phyloP scores from a whole-genome alignment of 306 rosid species.

The Cajanus cajan region DNA sequence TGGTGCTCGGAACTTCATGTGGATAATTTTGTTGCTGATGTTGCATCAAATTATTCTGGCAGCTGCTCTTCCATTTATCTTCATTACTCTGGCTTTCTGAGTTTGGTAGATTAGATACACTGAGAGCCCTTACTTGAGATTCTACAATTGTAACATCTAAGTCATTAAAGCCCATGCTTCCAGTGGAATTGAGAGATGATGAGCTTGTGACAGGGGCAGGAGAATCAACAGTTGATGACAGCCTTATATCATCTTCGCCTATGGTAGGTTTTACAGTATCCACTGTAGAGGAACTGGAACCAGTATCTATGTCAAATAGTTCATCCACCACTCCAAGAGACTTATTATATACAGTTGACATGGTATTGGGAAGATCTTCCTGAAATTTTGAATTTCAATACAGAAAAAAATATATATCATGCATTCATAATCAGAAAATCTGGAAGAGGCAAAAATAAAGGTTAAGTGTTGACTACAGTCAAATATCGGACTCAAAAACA shows the following conservation, averaged over 20 bases:
- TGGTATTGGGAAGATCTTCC: slow-evolving; percentile 47
- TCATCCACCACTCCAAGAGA: slow-evolving; percentile 40
- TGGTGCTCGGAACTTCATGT: slow-evolving; percentile 41
- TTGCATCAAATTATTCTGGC: slow-evolving; percentile 47
- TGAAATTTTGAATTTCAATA: slow-evolving; percentile 39
- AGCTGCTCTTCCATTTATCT: slow-evolving; percentile 44
- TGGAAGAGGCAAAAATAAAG: neutral
- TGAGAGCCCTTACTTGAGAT: slow-evolving; percentile 51
- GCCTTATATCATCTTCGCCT: slow-evolving; percentile 37
- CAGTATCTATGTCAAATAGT: slow-evolving; percentile 32
- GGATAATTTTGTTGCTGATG: slow-evolving; percentile 45
- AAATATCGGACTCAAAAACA: neutral
- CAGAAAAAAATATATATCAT: neutral
- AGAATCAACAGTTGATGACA: slow-evolving; percentile 36
- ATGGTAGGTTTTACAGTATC: slow-evolving; percentile 31
- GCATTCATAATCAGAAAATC: slow-evolving; percentile 17
- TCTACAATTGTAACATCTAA: slow-evolving; percentile 41
- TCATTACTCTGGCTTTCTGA: slow-evolving; percentile 42
- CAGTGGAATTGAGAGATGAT: slow-evolving; percentile 40
- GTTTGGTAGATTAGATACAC: slow-evolving; percentile 42
- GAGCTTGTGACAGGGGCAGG: slow-evolving; percentile 31
- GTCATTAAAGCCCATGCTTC: slow-evolving; percentile 42
- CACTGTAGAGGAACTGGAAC: slow-evolving; percentile 36
- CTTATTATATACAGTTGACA: slow-evolving; percentile 45
- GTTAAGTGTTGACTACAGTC: neutral